Base-by-base conservation (phyloP, 1,139 yeast genomes). In the Suhomyces anneliseae region DNA sequence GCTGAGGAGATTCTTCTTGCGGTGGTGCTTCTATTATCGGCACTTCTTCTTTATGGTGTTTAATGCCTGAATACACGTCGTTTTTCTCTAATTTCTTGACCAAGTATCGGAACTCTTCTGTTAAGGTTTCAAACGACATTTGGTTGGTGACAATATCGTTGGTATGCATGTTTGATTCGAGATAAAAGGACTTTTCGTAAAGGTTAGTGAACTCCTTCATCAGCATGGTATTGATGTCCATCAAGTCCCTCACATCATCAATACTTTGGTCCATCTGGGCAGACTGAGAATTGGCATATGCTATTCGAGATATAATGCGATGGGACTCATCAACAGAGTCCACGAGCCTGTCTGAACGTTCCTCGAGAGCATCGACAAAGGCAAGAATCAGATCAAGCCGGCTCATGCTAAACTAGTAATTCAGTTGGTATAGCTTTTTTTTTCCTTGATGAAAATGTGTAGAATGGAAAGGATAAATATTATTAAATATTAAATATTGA, bases 121-220 rank as follows among this genome's bases (percentile, higher is more conserved):
- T 62, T 40, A 83, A 57, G 50, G 78, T 80, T 42, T 76, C 79
- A 51, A 79, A 70, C 1, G 83, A 76, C 66, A 78, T 62, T 64
- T 76, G 51, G 71, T 77, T 59, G 69, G 77, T 70, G 42, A 65
- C 49, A 26, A 39, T 37, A 53, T 73, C 79, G 48, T 69, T 70
- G 39, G 58, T 45, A 24, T 54, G 57, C 40, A 73, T 46, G 44
- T 64, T 69, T 8, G 72, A 61, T 51, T 74, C 78, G 38, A 74
- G 62, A 46, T 66, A 63, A 46, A 63, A 64, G 4, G 70, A 58
- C 52, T 65, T 68, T 45, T 69, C 71, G 38, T 64, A 56, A 40
- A 75, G 60, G 34, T 63, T 65, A 48, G 65, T 59, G 47, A 72
- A 62, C 42, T 66, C 68, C 37, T 46, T 54, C 33, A 70, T 47